These are phyloP conservation scores for Cenococcum geophilum DNA, from an alignment of 495 filamentous ascomycete species.

Conservation along the genomic window DNA sequence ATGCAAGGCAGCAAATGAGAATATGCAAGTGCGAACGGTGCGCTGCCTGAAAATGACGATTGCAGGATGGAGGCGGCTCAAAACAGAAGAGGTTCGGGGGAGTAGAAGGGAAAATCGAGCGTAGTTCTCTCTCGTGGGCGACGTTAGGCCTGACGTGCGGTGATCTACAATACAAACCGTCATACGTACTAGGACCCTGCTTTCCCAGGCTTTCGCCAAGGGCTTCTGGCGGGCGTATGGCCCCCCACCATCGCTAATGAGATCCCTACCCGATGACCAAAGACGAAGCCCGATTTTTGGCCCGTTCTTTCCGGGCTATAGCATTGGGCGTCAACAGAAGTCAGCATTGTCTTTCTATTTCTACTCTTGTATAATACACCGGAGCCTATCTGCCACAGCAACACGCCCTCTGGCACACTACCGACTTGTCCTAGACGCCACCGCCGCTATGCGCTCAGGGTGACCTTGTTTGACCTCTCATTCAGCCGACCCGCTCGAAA, in stretches of 20 bases:
- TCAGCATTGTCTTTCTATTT: neutral
- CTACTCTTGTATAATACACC: neutral
- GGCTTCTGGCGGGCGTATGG: too few relatives aligned
- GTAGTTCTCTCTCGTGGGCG: neutral
- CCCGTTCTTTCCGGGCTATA: neutral
- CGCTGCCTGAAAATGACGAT: neutral
- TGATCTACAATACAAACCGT: neutral
- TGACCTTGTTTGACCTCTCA: conserved; percentile 1
- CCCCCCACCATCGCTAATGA: neutral
- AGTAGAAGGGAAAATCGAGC: neutral
- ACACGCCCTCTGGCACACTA: neutral
- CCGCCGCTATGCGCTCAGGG: neutral
- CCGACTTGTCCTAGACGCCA: neutral
- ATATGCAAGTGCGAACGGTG: neutral
- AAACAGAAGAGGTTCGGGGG: neutral
- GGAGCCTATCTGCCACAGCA: neutral
- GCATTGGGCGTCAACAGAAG: neutral
- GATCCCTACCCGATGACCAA: neutral
- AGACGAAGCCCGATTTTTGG: neutral
- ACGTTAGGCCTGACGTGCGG: neutral
- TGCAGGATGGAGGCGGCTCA: neutral
- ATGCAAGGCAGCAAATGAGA: conserved; percentile 1
- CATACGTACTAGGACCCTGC: too few relatives aligned
- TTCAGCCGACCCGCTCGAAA: neutral
- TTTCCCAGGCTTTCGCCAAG: too few relatives aligned